These are phyloP conservation scores for Tolypocladium ovalisporum DNA, from an alignment of 2,329 filamentous ascomycete genomes.

Conservation along the genomic window DNA sequence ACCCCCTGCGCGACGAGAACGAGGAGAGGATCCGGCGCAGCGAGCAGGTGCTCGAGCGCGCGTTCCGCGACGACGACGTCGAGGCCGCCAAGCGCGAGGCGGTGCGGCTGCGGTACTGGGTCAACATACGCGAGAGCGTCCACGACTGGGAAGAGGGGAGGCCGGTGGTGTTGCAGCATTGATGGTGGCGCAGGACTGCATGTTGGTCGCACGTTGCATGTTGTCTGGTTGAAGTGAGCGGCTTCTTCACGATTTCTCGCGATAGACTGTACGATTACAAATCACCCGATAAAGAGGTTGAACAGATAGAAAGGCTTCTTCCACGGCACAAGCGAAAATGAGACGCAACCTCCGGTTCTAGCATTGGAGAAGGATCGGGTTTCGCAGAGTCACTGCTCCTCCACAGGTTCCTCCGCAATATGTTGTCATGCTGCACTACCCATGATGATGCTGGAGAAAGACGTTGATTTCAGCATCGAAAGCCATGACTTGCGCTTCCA, in stretches of 20 bases:
- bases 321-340: background rate
- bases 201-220: background rate
- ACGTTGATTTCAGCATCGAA: too few species aligned
- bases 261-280: background rate
- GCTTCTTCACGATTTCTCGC: background rate
- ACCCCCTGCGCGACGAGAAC: constrained; percentile 51
- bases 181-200: background rate
- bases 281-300: background rate
- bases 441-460: too few species aligned
- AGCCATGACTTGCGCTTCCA: too few species aligned
- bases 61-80: constrained; percentile 57
- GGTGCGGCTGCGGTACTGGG: constrained; percentile 78
- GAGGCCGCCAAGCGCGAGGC: constrained; percentile 59
- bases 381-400: too few species aligned
- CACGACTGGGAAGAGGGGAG: constrained; percentile 76
- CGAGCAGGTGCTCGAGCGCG: constrained; percentile 49
- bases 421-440: too few species aligned
- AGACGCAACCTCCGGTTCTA: too few species aligned
- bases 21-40: constrained; percentile 53
- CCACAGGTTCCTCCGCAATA: too few species aligned
- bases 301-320: background rate
- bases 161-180: constrained; percentile 42
- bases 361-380: too few species aligned
- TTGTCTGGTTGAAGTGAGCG: background rate
- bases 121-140: constrained; percentile 72